phyloP scores from a whole-genome alignment of 225 moss, liverwort and hornwort species.

The Lunularia cruciata region DNA sequence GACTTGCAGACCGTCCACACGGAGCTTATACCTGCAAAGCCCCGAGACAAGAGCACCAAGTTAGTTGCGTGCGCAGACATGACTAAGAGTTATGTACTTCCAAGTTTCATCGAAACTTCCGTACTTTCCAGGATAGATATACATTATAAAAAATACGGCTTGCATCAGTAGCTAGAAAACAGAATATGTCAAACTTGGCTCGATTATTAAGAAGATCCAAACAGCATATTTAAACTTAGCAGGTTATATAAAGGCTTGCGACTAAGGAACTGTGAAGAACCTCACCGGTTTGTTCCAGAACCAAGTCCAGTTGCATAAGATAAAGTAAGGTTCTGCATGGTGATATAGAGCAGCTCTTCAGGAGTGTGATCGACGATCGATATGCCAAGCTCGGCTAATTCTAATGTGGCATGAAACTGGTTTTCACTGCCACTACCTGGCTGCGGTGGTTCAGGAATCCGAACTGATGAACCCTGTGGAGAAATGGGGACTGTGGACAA shows the following conservation, averaged over 20 bases:
- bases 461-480: conserved; percentile 36
- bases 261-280: background rate
- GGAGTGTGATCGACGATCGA: conserved; percentile 95
- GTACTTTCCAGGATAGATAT: background rate
- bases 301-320: conserved; percentile 93
- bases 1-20: conserved; percentile 81
- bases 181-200: no score
- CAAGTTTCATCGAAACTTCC: background rate
- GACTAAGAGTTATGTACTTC: no score
- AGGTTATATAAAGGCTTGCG: no score
- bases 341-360: conserved; percentile 92
- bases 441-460: conserved; percentile 33
- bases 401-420: conserved; percentile 83
- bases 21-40: conserved; percentile 69
- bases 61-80: no score
- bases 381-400: conserved; percentile 86
- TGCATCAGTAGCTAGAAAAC: no score
- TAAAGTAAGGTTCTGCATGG: conserved; percentile 76
- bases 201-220: no score
- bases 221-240: no score
- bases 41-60: no score
- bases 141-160: no score
- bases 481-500: conserved; percentile 50
- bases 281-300: conserved; percentile 82
- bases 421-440: conserved; percentile 56